These are phyloP conservation scores for Rubus parviflorus DNA, from an alignment of 306 rosid species.

Conservation along the genomic window DNA sequence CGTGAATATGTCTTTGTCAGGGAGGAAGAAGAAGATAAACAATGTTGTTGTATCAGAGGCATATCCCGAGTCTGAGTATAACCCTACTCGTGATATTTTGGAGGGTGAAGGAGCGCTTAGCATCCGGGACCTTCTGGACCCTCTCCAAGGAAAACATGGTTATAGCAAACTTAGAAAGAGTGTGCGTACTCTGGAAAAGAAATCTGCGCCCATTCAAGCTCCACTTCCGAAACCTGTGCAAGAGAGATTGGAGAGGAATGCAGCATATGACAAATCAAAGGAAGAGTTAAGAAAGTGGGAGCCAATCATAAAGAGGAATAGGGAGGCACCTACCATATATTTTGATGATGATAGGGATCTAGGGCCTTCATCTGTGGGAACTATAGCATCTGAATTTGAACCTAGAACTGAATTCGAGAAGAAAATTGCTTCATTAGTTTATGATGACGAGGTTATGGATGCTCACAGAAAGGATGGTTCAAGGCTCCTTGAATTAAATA, in stretches of 20 bases:
- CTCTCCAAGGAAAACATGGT: slow-evolving; percentile 64
- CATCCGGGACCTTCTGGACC: slow-evolving; percentile 58
- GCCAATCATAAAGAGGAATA: slow-evolving; percentile 65
- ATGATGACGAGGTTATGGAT: slow-evolving; percentile 55
- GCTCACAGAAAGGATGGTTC: slow-evolving; percentile 85
- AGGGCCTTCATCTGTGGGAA: slow-evolving; percentile 83
- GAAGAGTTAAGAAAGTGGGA: slow-evolving; percentile 72
- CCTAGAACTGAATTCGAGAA: slow-evolving; percentile 88
- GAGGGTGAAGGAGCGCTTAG: slow-evolving; percentile 65
- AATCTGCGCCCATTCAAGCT: slow-evolving; percentile 45
- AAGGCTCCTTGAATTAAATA: slow-evolving; percentile 76
- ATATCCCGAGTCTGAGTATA: slow-evolving; percentile 86
- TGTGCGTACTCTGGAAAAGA: slow-evolving; percentile 40
- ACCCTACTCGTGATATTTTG: slow-evolving; percentile 70
- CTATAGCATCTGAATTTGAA: slow-evolving; percentile 80
- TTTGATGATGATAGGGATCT: slow-evolving; percentile 63
- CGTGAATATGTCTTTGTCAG: slow-evolving; percentile 30
- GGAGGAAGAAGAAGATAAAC: slow-evolving; percentile 52
- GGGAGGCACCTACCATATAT: slow-evolving; percentile 69
- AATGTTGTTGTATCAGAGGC: slow-evolving; percentile 55
- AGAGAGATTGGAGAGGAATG: slow-evolving; percentile 64
- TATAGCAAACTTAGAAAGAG: slow-evolving; percentile 62
- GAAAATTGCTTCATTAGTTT: slow-evolving; percentile 72
- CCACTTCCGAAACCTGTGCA: slow-evolving; percentile 69
- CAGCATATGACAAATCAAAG: slow-evolving; percentile 57